A percentile compares a stretch with the other conserved stretches of the same genome.
phyloP scores from a whole-genome alignment of 345 rosid genomes.

The Eucalyptus curtisii region DNA sequence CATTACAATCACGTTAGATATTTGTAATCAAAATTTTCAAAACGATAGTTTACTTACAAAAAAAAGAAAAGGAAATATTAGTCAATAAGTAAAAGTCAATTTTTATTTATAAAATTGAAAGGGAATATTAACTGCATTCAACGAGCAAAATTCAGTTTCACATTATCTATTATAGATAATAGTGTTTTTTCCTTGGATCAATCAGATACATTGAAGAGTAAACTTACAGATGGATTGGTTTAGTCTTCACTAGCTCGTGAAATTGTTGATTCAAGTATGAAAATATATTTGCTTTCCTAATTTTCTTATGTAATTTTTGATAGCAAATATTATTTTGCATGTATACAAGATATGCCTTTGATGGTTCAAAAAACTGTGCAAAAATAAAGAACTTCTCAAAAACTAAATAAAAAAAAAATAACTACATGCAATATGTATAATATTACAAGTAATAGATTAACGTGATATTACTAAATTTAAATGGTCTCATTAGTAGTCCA shows the following conservation, averaged over 20 bases:
- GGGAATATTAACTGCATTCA: neutral
- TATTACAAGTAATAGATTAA: neutral
- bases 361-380: neutral
- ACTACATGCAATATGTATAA: neutral
- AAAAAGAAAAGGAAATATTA: neutral
- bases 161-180: neutral
- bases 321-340: neutral
- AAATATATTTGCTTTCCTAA: neutral
- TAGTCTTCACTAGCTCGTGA: neutral
- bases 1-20: neutral
- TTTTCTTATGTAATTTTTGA: neutral
- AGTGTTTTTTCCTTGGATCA: neutral
- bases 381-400: neutral
- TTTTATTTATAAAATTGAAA: neutral
- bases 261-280: neutral
- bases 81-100: neutral
- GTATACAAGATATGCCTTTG: neutral
- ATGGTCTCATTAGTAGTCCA: neutral
- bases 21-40: neutral
- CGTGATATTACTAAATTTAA: neutral
- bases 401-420: neutral
- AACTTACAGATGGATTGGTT: neutral
- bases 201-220: neutral
- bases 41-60: neutral
- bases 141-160: neutral